Conservation (phyloP, 1,284 basidiomycete genomes). For the Sporisorium sorghi region DNA sequence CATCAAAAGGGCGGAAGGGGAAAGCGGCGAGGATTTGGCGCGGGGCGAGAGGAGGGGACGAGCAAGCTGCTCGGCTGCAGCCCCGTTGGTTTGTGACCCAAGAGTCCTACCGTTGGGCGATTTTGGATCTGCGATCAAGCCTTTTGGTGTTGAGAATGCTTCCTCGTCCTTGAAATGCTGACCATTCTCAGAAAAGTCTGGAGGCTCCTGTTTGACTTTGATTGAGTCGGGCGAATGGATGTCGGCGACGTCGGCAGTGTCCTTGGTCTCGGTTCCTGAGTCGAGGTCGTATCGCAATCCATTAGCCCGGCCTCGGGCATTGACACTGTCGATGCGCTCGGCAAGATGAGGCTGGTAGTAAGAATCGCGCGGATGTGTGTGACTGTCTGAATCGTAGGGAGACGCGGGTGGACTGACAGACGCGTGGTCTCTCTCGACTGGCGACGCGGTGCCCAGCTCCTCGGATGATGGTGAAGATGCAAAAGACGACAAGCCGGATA, state of each 20-base stretch:
- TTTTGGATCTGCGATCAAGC: not conserved
- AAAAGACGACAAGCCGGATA: slow-evolving; percentile 43
- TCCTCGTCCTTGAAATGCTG: not conserved
- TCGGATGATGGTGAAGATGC: slow-evolving; percentile 42
- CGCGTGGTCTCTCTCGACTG: slow-evolving; percentile 17
- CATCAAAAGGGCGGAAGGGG: not conserved
- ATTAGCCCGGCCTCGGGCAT: slow-evolving; percentile 21
- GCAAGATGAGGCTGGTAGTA: slow-evolving; percentile 32
- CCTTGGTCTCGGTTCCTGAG: slow-evolving; percentile 6
- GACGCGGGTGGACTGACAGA: slow-evolving; percentile 35
- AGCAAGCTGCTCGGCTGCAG: slow-evolving; percentile 1
- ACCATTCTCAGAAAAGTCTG: not conserved
- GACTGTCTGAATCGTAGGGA: slow-evolving; percentile 5
- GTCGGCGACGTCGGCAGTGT: not conserved
- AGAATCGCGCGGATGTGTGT: slow-evolving; percentile 12
- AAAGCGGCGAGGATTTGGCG: slow-evolving; percentile 4
- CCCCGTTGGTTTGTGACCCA: not conserved
- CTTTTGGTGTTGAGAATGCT: slow-evolving; percentile 13
- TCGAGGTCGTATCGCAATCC: slow-evolving; percentile 25
- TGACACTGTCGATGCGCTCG: slow-evolving; percentile 32
- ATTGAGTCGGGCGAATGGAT: not conserved
- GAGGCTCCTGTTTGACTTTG: slow-evolving; percentile 11
- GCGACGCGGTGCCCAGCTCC: slow-evolving; percentile 19
- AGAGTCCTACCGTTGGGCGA: slow-evolving; percentile 3
- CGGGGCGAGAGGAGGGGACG: slow-evolving; percentile 22